Evolutionary conservation across 495 filamentous ascomycete species (phyloP), one percentile per base, ranked within the genome.

Genomic region (Aspergillus haitiensis): DNA sequence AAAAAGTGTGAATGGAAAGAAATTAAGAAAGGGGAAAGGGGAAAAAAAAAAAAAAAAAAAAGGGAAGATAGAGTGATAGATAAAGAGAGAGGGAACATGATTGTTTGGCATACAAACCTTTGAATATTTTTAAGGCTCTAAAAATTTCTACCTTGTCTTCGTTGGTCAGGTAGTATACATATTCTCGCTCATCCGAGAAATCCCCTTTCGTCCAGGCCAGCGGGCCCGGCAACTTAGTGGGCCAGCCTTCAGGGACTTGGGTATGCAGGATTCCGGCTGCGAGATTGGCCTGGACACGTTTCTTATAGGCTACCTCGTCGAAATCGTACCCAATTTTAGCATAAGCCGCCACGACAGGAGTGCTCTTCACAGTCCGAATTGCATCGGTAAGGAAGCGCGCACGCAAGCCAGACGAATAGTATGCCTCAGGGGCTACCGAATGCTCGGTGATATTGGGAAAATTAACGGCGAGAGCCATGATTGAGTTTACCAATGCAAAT

Each of bases 301-400:
- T 60, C 58, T 13, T 60, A 52, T 60, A 60, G 58, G 58, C 58
- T 39, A 54, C 45, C 33, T 60, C 58, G 15, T 60, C 50, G 34
- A 60, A 13, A 47, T 60, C 58, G 50, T 60, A 60, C 58, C 58
- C 58, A 16, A 60, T 60, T 33, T 54, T 52, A 40, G 58, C 58
- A 54, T 60, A 60, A 33, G 9, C 49, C 15, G 27, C 58, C 32
- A 50, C 18, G 33, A 42, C 12, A 37, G 47, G 32, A 33, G 42
- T 34, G 16, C 35, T 53, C 32, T n/a, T 50, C 8, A 50, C 58
- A 50, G 58, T 18, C 58, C 58, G 58, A 40, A 46, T 50, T 50
- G 58, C 58, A 49, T 60, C 58, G 42, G 54, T 40, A 42, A 60
- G 58, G 44, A 60, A 60, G 42, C 58, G 58, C 42, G 50, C 50